A percentile compares a stretch with the other conserved stretches of the same genome.
Conservation (phyloP, 129 eudicot genomes). For the Cynara cardunculus region DNA sequence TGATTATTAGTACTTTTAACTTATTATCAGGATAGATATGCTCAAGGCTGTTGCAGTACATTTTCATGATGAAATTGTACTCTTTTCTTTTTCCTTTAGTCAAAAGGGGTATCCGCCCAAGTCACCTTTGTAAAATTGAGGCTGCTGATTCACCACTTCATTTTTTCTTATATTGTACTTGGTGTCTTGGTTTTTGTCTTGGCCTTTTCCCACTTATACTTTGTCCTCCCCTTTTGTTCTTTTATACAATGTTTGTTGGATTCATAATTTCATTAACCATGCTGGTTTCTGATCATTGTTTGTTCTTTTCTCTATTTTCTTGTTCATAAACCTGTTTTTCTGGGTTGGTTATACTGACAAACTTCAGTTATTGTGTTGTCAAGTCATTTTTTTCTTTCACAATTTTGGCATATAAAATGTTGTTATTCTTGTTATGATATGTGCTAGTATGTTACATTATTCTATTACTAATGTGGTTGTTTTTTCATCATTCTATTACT, state of each 20-base stretch:
- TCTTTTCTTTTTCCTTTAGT: no score
- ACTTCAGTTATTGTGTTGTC: background rate
- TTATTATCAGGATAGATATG: background rate
- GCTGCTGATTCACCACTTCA: no score
- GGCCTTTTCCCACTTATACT: no score
- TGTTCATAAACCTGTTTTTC: background rate
- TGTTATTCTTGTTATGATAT: background rate
- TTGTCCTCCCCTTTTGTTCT: background rate
- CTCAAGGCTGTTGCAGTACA: background rate
- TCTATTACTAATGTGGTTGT: background rate
- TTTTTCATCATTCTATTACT: slow-evolving; percentile 13
- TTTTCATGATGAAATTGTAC: background rate
- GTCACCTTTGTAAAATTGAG: no score
- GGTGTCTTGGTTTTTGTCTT: no score
- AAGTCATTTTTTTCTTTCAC: background rate
- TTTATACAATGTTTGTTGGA: background rate
- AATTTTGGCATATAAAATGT: background rate
- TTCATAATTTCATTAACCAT: background rate
- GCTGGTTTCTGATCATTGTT: background rate
- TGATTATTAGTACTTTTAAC: background rate
- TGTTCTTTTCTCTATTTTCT: background rate
- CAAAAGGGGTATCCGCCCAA: no score
- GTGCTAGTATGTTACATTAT: background rate
- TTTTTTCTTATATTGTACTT: no score
- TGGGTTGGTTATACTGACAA: background rate